Evolutionary conservation across 108 stramenopile genomes (phyloP).

Genomic region (Cyclotella choctawhatcheeana): DNA sequence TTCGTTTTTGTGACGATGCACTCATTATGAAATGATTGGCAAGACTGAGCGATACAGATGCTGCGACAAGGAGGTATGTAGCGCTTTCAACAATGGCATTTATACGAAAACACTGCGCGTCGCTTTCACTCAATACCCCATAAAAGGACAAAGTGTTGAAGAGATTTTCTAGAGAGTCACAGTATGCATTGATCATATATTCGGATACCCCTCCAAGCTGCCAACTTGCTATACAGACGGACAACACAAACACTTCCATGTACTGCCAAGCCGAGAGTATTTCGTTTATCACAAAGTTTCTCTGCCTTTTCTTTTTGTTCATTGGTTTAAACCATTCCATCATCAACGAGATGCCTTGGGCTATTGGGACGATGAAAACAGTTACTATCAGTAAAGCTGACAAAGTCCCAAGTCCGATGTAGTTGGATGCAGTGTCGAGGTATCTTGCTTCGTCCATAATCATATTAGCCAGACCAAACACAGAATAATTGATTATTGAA

Average conservation of each 20-base stretch:
- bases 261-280: conserved; percentile 83
- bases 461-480: conserved; percentile 61
- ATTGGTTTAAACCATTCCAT: conserved; percentile 64
- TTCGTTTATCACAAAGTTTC: conserved; percentile 55
- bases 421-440: conserved; percentile 51
- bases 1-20: conserved; percentile 38
- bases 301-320: conserved; percentile 33
- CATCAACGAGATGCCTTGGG: conserved; percentile 53
- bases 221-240: conserved; percentile 75
- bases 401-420: conserved; percentile 70
- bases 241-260: conserved; percentile 79
- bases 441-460: conserved; percentile 79
- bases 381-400: conserved; percentile 66
- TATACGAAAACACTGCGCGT: conserved; percentile 83
- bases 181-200: conserved; percentile 78
- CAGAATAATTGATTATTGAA: conserved; percentile 59
- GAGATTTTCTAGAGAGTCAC: conserved; percentile 56
- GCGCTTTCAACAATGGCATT: conserved; percentile 65
- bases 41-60: conserved; percentile 18
- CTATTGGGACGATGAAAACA: conserved; percentile 74
- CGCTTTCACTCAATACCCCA: conserved; percentile 63
- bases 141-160: conserved; percentile 65
- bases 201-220: conserved; percentile 74
- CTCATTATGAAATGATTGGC: conserved; percentile 38
- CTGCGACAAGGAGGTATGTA: conserved; percentile 63